Evolutionary conservation across 2,329 filamentous ascomycete genomes (phyloP).

Genomic region (Monilinia fructicola): DNA sequence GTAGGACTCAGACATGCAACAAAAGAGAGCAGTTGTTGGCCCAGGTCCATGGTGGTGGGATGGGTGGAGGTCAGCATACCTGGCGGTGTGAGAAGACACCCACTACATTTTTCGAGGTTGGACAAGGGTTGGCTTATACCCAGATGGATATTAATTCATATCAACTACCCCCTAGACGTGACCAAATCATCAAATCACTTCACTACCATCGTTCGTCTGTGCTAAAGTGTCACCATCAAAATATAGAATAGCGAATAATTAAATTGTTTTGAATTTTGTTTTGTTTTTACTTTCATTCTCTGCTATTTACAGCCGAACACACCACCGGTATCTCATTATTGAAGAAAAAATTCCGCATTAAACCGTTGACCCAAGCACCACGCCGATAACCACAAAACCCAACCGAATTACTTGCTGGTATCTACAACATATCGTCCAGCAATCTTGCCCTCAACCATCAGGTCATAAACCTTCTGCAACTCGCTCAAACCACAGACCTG

Average conservation of each 20-base stretch:
- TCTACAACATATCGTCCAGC: slow-evolving; percentile 80
- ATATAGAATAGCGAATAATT: not conserved
- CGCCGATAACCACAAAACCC: not conserved
- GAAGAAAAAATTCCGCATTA: not conserved
- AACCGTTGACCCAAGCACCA: not conserved
- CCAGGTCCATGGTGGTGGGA: not conserved
- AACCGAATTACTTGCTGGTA: slow-evolving; percentile 57
- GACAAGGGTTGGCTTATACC: not conserved
- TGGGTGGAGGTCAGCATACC: not conserved
- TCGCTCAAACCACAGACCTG: slow-evolving; percentile 81
- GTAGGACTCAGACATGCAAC: slow-evolving; percentile 14
- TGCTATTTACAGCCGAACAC: not conserved
- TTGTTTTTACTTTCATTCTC: not conserved
- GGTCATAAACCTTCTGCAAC: slow-evolving; percentile 74
- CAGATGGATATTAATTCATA: not conserved
- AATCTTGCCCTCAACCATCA: slow-evolving; percentile 70
- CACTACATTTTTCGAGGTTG: not conserved
- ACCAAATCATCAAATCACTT: not conserved
- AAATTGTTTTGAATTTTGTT: not conserved
- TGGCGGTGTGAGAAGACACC: not conserved
- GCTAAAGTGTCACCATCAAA: not conserved
- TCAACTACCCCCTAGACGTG: not conserved
- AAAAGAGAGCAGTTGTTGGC: not conserved
- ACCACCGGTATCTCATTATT: not conserved
- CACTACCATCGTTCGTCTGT: not conserved